Evolutionary conservation across 306 rosid species (phyloP), one percentile per base, ranked within the genome.

Genomic region (Castanospermum australe): DNA sequence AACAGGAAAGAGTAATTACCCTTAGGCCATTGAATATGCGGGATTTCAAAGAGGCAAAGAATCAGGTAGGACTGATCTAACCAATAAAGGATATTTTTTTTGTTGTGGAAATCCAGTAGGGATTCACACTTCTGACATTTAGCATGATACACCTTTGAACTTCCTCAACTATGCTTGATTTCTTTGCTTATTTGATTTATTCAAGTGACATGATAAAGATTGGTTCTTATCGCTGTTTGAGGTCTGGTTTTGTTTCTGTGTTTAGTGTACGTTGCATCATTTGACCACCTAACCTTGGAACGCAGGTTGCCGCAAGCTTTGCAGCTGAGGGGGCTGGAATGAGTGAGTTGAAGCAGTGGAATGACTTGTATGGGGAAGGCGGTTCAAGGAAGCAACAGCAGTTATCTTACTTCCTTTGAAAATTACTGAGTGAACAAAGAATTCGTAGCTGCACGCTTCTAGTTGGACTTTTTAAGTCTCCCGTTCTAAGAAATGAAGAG

Each of bases 281-380:
- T 70, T 78, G 57, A 66, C 39, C 32, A 28, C 36, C 9, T 67
- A n/a, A n/a, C 36, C 42, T 77, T 32, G 78, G 54, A 83, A 74
- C 61, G 45, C 81, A 95, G 99, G 97, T 91, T 60, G 90, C 93
- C 9, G 90, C 99, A 41, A 95, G 99, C 84, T 90, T 86, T 81
- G 90, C 98, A 36, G 21, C 92, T 3, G 94, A 95, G 75, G 99
- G 98, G 41, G 79, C 96, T 25, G 88, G 88, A 82, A 95, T 95
- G 99, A 60, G 57, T 56, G 98, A 92, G 80, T 79, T 95, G 88
- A 90, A 79, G 87, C 96, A 91, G 76, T 95, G 99, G 99, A 95
- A 92, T 45, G 92, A 95, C 0, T 65, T 81, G 71, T 95, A 88
- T 33, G 98, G 99, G 5, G 98, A 92, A 86, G 98, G 99, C 1